These are phyloP conservation scores for Blastobotrys capitulatus DNA, from an alignment of 1,139 yeast species.

Conservation along the genomic window DNA sequence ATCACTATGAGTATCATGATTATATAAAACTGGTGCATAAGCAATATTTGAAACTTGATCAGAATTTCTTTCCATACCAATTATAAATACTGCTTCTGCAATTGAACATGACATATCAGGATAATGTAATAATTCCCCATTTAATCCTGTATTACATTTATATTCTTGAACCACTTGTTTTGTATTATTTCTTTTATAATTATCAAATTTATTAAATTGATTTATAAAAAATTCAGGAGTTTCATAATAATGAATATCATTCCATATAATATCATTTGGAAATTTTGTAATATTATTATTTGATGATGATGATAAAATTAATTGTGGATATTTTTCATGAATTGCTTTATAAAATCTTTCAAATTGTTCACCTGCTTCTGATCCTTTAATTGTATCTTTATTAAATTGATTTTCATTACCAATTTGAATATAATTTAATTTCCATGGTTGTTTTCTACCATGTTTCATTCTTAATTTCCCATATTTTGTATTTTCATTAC, in stretches of 20 bases:
- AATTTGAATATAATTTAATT: constrained; percentile 7
- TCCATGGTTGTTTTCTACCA: constrained; percentile 9
- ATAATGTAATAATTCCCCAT: neutral
- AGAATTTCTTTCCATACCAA: constrained; percentile 12
- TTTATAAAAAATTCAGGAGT: constrained; percentile 1
- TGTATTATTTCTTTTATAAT: constrained; percentile 10
- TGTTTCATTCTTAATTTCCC: constrained; percentile 7
- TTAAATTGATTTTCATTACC: constrained; percentile 9
- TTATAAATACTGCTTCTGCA: constrained; percentile 9
- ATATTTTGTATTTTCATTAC: constrained; percentile 7
- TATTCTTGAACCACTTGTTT: constrained; percentile 7
- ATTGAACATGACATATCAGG: constrained; percentile 6
- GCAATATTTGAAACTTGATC: constrained; percentile 6
- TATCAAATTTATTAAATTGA: constrained; percentile 7
- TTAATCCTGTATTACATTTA: neutral
- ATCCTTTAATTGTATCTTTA: neutral
- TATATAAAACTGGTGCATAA: neutral
- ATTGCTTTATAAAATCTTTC: constrained; percentile 6
- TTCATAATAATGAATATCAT: constrained; percentile 9
- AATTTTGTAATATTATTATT: constrained; percentile 2
- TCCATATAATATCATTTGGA: constrained; percentile 3
- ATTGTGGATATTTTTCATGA: constrained; percentile 9
- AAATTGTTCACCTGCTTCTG: constrained; percentile 3
- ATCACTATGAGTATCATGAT: neutral
- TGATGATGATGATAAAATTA: neutral